Conservation (phyloP, 352 stramenopile genomes). For the Pythium sukuiense region DNA sequence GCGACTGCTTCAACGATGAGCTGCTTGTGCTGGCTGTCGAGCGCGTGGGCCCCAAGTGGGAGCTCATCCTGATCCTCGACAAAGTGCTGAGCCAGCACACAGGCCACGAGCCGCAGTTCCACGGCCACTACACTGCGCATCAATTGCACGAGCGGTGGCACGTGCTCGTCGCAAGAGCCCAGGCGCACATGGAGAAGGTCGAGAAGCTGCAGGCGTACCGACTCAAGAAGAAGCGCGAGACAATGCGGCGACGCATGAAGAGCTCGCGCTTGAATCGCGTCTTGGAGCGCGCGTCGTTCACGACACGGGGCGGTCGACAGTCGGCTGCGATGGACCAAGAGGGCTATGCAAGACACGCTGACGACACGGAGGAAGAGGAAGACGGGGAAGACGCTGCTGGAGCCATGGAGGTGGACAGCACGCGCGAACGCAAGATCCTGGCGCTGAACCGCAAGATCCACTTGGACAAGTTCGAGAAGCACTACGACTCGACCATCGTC, state of each 20-base stretch:
- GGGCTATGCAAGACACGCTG: background rate
- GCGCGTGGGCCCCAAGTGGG: conserved; percentile 62
- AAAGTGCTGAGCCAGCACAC: conserved; percentile 42
- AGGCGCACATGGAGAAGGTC: conserved; percentile 57
- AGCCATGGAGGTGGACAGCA: conserved; percentile 22
- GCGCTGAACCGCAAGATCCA: conserved; percentile 52
- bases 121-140: conserved; percentile 46
- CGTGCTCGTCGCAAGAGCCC: conserved; percentile 48
- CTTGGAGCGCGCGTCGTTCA: conserved; percentile 17
- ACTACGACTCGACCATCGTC: conserved; percentile 62
- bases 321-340: background rate
- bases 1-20: conserved; percentile 75
- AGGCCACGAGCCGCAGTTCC: conserved; percentile 48
- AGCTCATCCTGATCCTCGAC: conserved; percentile 61
- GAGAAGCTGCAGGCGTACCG: conserved; percentile 55
- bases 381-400: conserved; percentile 31
- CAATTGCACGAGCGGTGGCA: conserved; percentile 62
- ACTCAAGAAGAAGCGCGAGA: conserved; percentile 47
- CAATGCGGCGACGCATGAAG: background rate
- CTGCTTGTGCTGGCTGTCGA: conserved; percentile 59
- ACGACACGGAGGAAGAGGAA: conserved; percentile 19
- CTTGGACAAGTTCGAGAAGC: conserved; percentile 53
- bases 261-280: conserved; percentile 8
- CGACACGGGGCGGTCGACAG: background rate
- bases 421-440: conserved; percentile 60